Base-by-base conservation (phyloP, 768 basidiomycete genomes). In the Kwoniella shandongensis region DNA sequence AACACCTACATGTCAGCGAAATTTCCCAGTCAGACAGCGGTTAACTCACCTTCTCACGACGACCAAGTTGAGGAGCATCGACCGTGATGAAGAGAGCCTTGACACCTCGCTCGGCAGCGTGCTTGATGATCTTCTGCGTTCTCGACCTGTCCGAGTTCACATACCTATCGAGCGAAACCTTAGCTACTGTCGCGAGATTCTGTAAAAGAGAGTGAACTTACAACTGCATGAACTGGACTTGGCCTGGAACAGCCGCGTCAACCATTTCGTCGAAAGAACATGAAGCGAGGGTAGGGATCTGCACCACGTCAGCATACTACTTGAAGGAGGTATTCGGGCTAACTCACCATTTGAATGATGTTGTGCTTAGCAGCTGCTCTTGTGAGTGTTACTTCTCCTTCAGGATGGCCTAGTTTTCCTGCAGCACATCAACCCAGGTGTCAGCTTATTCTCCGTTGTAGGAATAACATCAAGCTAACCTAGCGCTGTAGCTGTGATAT, bases 21-120 rank as follows among this genome's bases (percentile, higher is more conserved):
- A n/a, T 32, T 44, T 27, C n/a, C 18, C n/a, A 49, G 7, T 2
- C 6, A 13, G 32, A 32, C 13, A 6, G 32, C 13, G 32, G 32
- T 6, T 50, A 57, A 61, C 61, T 52, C 52, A 79, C 84, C 78
- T 93, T 92, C 75, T 94, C 92, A 57, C 93, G 83, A 12, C 92
- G 84, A 41, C 94, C 94, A 10, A 98, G 85, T 65, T 96, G 92
- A 5, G 94, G 94, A 0, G 94, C 94, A 78, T 98, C 94, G 25
- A 98, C 94, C 0, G 94, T 97, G 74, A 98, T 96, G 77, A 98
- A 97, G 12, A 98, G 79, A 3, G 83, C 94, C 75, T 91, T 93
- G 71, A 99, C 83, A 1, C 94, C 94, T 25, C 91, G 84, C 61
- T 82, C 79, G 77, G 93, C 91, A 1, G 96, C 96, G 62, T 94